These are phyloP conservation scores for Pichiaceae sp. DNA, from an alignment of 1,139 yeast genomes.

Conservation along the genomic window DNA sequence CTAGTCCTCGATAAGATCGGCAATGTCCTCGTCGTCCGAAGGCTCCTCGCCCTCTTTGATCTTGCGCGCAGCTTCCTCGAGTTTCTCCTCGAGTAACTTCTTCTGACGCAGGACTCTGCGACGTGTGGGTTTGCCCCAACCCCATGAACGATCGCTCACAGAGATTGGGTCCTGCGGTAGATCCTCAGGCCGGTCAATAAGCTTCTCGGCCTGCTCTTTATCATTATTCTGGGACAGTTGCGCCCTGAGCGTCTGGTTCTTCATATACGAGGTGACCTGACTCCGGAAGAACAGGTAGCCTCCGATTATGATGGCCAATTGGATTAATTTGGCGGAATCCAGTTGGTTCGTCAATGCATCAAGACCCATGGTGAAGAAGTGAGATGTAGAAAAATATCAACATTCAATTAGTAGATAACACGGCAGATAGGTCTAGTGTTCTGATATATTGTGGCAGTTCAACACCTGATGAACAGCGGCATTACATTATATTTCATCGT, in stretches of 20 bases:
- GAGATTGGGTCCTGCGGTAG: slow-evolving; percentile 5
- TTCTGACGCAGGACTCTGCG: slow-evolving; percentile 46
- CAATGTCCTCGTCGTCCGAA: slow-evolving; percentile 61
- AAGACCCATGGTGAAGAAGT: neutral
- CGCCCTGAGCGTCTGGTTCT: slow-evolving; percentile 41
- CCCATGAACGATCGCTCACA: slow-evolving; percentile 40
- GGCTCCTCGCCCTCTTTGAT: slow-evolving; percentile 27
- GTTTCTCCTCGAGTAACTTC: slow-evolving; percentile 40
- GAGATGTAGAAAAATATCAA: neutral
- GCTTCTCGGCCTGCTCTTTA: slow-evolving; percentile 32
- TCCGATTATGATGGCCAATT: slow-evolving; percentile 35
- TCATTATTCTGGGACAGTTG: slow-evolving; percentile 43
- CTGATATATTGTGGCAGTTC: too few relatives aligned
- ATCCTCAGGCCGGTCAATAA: slow-evolving; percentile 32
- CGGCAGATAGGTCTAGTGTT: too few relatives aligned
- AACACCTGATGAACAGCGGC: too few relatives aligned
- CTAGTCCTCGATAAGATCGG: slow-evolving; percentile 51
- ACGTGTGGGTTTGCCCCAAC: slow-evolving; percentile 76
- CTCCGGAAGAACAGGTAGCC: slow-evolving; percentile 37
- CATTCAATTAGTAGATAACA: too few relatives aligned
- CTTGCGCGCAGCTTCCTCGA: slow-evolving; percentile 21
- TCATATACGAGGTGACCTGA: slow-evolving; percentile 31
- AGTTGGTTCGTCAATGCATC: slow-evolving; percentile 8
- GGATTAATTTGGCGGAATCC: slow-evolving; percentile 27
- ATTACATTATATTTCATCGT: slow-evolving; percentile 3